These are phyloP conservation scores for Melastoma candidum DNA, from an alignment of 441 rosid genomes.

Conservation along the genomic window DNA sequence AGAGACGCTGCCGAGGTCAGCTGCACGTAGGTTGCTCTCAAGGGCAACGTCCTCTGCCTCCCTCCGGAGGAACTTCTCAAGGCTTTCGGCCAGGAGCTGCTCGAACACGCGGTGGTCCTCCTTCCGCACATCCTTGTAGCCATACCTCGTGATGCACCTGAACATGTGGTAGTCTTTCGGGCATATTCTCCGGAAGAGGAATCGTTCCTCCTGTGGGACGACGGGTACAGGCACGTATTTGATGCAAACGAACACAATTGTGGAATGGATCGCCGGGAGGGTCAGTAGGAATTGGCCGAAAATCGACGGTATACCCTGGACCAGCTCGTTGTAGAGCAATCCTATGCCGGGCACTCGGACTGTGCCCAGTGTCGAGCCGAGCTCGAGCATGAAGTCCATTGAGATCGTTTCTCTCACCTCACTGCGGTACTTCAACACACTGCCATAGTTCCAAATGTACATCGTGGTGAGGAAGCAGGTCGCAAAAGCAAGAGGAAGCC, in stretches of 20 bases:
- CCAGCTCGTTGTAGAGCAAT: conserved; percentile 76
- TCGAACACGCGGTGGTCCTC: conserved; percentile 81
- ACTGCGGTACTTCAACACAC: conserved; percentile 81
- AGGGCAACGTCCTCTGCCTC: conserved; percentile 73
- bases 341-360: conserved; percentile 83
- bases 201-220: conserved; percentile 85
- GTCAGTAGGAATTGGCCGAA: conserved; percentile 75
- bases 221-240: conserved; percentile 89
- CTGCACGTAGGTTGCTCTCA: conserved; percentile 36
- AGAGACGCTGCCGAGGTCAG: conserved; percentile 36
- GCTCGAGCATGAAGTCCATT: conserved; percentile 76
- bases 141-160: conserved; percentile 77
- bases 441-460: conserved; percentile 96
- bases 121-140: conserved; percentile 82
- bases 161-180: conserved; percentile 92
- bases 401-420: conserved; percentile 86
- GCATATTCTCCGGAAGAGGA: conserved; percentile 79
- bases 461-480: conserved; percentile 55
- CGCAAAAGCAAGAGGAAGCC: conserved; percentile 90
- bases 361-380: conserved; percentile 76
- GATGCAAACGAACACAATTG: conserved; percentile 79
- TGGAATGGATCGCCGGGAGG: conserved; percentile 89
- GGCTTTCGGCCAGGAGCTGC: conserved; percentile 71
- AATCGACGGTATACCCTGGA: conserved; percentile 80
- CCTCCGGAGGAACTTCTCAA: conserved; percentile 63